A percentile compares a stretch with the other conserved stretches of the same genome.
These are phyloP conservation scores for Crataegus laevigata DNA, from an alignment of 306 rosid species.

Conservation along the genomic window DNA sequence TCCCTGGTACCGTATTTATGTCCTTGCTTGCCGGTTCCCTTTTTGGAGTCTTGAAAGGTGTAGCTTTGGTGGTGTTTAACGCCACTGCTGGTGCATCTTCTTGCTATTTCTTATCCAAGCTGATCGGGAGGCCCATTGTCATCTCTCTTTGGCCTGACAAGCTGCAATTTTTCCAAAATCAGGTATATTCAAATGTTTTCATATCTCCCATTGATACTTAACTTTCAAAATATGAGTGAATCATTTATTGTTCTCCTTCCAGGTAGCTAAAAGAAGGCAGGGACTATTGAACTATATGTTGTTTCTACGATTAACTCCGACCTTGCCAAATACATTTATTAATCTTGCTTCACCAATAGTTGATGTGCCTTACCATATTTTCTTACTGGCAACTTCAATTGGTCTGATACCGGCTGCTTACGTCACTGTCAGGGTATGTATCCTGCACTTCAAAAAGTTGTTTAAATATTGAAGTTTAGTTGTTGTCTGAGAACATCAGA, in stretches of 20 bases:
- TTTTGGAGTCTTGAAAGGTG: conserved; percentile 80
- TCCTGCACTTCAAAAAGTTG: background rate
- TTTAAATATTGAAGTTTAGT: background rate
- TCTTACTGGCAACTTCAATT: conserved; percentile 67
- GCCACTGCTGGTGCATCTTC: conserved; percentile 99
- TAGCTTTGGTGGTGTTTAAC: conserved; percentile 80
- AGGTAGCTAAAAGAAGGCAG: conserved; percentile 81
- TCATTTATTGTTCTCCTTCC: conserved; percentile 13
- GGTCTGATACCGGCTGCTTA: conserved; percentile 94
- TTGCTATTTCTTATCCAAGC: conserved; percentile 77
- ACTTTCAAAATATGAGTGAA: background rate
- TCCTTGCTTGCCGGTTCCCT: conserved; percentile 97
- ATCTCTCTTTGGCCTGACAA: conserved; percentile 81
- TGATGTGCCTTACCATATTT: conserved; percentile 84
- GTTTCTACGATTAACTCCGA: conserved; percentile 87
- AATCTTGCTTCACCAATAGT: conserved; percentile 95
- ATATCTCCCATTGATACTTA: background rate
- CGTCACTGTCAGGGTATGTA: conserved; percentile 82
- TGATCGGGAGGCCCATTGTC: conserved; percentile 81
- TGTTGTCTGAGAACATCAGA: background rate
- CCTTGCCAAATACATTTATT: conserved; percentile 90
- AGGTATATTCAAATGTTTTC: conserved; percentile 38
- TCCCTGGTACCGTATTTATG: conserved; percentile 99
- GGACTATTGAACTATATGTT: conserved; percentile 89
- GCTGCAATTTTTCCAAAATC: conserved; percentile 66